A percentile compares a stretch with the other conserved stretches of the same genome.
phyloP scores from a whole-genome alignment of 1,284 basidiomycete species.

The Cystobasidium pallidum region DNA sequence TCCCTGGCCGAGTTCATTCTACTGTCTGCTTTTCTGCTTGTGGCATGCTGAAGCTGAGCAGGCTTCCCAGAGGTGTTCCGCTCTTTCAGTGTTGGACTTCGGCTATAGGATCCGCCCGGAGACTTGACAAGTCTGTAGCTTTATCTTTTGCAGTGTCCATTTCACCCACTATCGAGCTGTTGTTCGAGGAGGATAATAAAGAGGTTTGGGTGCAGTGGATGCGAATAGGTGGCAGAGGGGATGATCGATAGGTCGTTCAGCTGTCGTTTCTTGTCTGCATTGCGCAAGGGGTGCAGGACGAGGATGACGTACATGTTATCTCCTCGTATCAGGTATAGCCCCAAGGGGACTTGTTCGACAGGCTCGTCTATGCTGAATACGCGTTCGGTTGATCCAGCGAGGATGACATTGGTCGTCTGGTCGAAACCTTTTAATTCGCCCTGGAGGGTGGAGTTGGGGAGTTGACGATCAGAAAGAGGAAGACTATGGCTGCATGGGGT shows the following conservation, averaged over 20 bases:
- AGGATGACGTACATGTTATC: constrained; percentile 81
- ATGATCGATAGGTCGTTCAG: constrained; percentile 21
- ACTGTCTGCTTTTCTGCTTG: too few species aligned
- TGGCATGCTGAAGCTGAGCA: too few species aligned
- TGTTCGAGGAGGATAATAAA: not conserved
- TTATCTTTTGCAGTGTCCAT: constrained; percentile 83
- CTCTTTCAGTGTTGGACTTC: constrained; percentile 45
- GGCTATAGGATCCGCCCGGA: constrained; percentile 81
- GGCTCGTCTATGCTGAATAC: constrained; percentile 86
- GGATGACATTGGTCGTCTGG: constrained; percentile 88
- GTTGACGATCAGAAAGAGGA: not conserved
- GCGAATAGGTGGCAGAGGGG: not conserved
- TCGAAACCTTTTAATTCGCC: constrained; percentile 87
- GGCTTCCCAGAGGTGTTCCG: not conserved
- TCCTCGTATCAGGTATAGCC: constrained; percentile 93
- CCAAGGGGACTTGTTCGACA: constrained; percentile 93
- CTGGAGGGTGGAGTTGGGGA: constrained; percentile 63
- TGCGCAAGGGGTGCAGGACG: not conserved
- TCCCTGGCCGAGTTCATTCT: too few species aligned
- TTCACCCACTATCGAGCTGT: constrained; percentile 73
- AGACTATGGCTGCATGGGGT: not conserved
- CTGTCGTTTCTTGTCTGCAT: not conserved
- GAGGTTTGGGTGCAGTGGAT: not conserved
- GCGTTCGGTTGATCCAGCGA: constrained; percentile 86
- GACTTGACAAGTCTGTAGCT: constrained; percentile 73